Conservation (phyloP, 805 yeast species). For the Scheffersomyces coipomensis region DNA sequence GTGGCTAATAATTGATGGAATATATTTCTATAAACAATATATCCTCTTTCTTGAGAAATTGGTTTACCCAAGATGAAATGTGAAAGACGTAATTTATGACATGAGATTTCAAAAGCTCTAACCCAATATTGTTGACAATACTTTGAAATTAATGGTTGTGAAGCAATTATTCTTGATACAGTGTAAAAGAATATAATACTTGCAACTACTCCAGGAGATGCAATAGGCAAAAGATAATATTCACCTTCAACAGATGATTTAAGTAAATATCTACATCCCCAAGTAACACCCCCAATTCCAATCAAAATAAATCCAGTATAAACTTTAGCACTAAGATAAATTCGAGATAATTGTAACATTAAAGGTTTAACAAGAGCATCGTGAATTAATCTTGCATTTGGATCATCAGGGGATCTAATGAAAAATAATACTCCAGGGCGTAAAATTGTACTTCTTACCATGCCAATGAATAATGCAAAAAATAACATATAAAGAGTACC, state of each 20-base stretch:
- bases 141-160: constrained; percentile 9
- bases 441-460: constrained; percentile 69
- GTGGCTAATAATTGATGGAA: constrained; percentile 42
- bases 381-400: constrained; percentile 79
- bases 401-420: constrained; percentile 93
- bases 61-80: constrained; percentile 74
- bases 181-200: not conserved
- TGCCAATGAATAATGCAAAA: constrained; percentile 82
- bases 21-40: constrained; percentile 52
- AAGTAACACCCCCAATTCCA: constrained; percentile 71
- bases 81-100: constrained; percentile 64
- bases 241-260: constrained; percentile 11
- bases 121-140: constrained; percentile 60
- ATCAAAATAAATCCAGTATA: constrained; percentile 69
- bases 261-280: constrained; percentile 36
- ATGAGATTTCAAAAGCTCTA: constrained; percentile 51
- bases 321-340: constrained; percentile 68
- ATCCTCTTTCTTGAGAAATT: constrained; percentile 68
- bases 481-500: constrained; percentile 88
- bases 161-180: constrained; percentile 3
- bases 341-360: constrained; percentile 66
- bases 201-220: constrained; percentile 4
- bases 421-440: constrained; percentile 90
- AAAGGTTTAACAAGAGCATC: constrained; percentile 84
- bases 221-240: constrained; percentile 27